phyloP scores from a whole-genome alignment of 257 asterid genomes.

The Ajuga chamaepitys region DNA sequence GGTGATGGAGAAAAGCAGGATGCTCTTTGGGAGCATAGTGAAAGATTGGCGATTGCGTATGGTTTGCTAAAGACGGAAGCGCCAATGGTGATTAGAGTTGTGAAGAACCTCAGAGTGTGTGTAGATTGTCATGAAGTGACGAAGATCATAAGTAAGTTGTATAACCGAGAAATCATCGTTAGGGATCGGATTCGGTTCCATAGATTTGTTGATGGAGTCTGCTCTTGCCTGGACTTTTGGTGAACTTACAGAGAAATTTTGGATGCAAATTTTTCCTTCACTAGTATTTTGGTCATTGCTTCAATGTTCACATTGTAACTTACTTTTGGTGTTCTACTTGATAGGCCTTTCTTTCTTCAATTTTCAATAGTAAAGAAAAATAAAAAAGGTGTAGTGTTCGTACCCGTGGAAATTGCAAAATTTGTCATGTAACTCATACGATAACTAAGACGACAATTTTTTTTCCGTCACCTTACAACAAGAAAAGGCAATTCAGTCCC shows the following conservation, averaged over 20 bases:
- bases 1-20: conserved; percentile 44
- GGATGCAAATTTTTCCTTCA: too few species aligned
- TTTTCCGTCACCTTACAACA: too few species aligned
- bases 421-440: too few species aligned
- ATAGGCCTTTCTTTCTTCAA: too few species aligned
- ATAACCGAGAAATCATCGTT: conserved; percentile 54
- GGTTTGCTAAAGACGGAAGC: conserved; percentile 58
- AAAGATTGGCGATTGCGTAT: conserved; percentile 60
- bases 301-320: too few species aligned
- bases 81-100: conserved; percentile 42
- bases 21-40: conserved; percentile 66
- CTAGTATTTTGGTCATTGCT: too few species aligned
- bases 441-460: too few species aligned
- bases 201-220: conserved; percentile 41
- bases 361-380: too few species aligned
- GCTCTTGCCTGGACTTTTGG: conserved; percentile 70
- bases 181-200: conserved; percentile 64
- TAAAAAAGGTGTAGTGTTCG: too few species aligned
- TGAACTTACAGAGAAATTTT: conserved; percentile 13
- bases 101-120: conserved; percentile 56
- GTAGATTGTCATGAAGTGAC: conserved; percentile 66
- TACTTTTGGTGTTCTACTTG: too few species aligned
- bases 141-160: conserved; percentile 48
- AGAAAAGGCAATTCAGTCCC: too few species aligned
- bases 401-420: too few species aligned